These are phyloP conservation scores for Emydomyces testavorans DNA, from an alignment of 2,329 filamentous ascomycete genomes.

Conservation along the genomic window DNA sequence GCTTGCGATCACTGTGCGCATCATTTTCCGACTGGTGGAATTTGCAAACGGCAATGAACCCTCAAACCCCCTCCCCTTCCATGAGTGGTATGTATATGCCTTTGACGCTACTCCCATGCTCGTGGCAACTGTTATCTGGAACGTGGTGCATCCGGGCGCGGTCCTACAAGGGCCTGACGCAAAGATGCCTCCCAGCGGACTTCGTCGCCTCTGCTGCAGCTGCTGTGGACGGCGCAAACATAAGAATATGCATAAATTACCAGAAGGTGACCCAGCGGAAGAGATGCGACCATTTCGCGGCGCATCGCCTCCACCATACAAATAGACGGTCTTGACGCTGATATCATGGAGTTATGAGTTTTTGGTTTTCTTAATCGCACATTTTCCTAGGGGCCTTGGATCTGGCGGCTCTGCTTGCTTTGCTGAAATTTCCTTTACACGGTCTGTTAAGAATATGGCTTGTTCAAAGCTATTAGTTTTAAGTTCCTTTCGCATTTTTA, in stretches of 20 bases:
- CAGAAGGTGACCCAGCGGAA: neutral
- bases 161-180: constrained; percentile 20
- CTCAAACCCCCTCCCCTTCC: constrained; percentile 22
- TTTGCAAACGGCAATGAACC: constrained; percentile 16
- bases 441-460: too few species aligned
- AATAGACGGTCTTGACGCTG: neutral
- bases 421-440: too few species aligned
- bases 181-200: neutral
- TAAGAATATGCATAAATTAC: constrained; percentile 6
- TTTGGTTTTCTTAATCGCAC: neutral
- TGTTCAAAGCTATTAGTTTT: too few species aligned
- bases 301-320: neutral
- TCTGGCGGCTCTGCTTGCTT: too few species aligned
- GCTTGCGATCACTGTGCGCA: constrained; percentile 37
- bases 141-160: constrained; percentile 29
- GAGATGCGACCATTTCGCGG: constrained; percentile 3
- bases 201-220: neutral
- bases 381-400: too few species aligned
- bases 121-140: constrained; percentile 28
- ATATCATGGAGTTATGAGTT: neutral
- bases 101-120: constrained; percentile 31
- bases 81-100: constrained; percentile 31
- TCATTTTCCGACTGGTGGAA: constrained; percentile 29
- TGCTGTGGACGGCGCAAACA: neutral
- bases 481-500: too few species aligned